A percentile compares a stretch with the other conserved stretches of the same genome.
phyloP scores from a whole-genome alignment of 2,329 filamentous ascomycete species.

The Cladophialophora immunda region DNA sequence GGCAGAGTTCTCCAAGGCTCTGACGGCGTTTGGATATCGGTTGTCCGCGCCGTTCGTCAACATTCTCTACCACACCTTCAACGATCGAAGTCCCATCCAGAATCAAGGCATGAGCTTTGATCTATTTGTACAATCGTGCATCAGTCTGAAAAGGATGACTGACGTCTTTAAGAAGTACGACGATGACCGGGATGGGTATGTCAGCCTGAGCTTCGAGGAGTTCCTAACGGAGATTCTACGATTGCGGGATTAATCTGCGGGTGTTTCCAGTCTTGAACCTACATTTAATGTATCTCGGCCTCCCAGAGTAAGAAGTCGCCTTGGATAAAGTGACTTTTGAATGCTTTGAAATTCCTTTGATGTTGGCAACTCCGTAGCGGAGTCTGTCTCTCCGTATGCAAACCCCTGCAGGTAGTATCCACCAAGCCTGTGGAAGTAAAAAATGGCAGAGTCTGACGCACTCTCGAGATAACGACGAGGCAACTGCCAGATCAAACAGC shows the following conservation, averaged over 20 bases:
- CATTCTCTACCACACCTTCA: conserved; percentile 87
- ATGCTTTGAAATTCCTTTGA: not conserved
- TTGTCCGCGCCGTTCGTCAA: conserved; percentile 84
- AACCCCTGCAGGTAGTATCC: not conserved
- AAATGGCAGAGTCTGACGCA: no score
- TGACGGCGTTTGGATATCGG: conserved; percentile 92
- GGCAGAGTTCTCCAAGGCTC: conserved; percentile 85
- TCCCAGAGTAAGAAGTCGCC: not conserved
- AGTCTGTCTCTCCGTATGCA: not conserved
- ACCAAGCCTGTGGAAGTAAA: no score
- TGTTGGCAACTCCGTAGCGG: not conserved
- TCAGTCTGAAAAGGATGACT: conserved; percentile 96
- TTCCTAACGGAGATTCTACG: conserved; percentile 65
- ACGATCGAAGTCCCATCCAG: conserved; percentile 57
- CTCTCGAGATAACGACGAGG: no score
- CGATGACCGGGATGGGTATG: conserved; percentile 93
- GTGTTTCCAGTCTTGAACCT: not conserved
- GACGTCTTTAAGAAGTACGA: conserved; percentile 99
- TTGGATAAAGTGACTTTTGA: not conserved
- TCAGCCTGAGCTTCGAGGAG: conserved; percentile 82
- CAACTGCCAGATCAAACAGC: no score
- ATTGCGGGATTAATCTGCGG: conserved; percentile 36
- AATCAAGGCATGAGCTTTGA: conserved; percentile 85
- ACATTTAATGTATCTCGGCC: not conserved
- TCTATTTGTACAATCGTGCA: conserved; percentile 96